Evolutionary conservation across 352 stramenopile species (phyloP).

Genomic region (Globisporangium splendens): DNA sequence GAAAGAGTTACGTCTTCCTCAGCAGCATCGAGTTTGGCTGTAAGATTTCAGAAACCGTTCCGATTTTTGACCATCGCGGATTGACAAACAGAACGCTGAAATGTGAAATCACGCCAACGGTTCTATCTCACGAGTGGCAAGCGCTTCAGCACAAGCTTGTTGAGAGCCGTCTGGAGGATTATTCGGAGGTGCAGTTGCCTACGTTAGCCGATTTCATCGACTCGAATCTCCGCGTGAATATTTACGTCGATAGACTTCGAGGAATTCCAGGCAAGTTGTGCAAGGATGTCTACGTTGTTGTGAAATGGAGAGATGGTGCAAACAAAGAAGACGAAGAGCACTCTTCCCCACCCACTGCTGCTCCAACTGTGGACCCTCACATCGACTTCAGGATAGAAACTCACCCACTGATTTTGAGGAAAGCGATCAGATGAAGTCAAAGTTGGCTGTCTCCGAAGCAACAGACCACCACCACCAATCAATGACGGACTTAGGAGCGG

Average conservation of each 20-base stretch:
- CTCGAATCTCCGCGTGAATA: conserved; percentile 51
- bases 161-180: conserved; percentile 48
- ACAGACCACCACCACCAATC: not conserved
- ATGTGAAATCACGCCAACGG: conserved; percentile 55
- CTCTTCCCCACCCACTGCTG: conserved; percentile 36
- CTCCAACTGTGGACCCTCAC: conserved; percentile 53
- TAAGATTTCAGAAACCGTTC: conserved; percentile 50
- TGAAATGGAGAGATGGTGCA: conserved; percentile 35
- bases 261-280: conserved; percentile 73
- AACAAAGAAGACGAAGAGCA: conserved; percentile 23
- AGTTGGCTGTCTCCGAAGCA: not conserved
- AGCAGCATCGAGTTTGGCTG: conserved; percentile 54
- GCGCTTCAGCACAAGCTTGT: conserved; percentile 56
- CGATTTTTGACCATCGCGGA: conserved; percentile 58
- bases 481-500: conserved; percentile 1
- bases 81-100: conserved; percentile 34
- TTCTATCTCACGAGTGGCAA: conserved; percentile 79
- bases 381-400: conserved; percentile 41
- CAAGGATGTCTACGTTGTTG: conserved; percentile 57
- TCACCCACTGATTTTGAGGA: not conserved
- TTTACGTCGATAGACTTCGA: conserved; percentile 45
- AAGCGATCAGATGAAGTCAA: not conserved
- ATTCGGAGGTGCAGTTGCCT: conserved; percentile 30
- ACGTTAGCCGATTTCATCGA: conserved; percentile 43
- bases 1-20: conserved; percentile 67